phyloP scores from a whole-genome alignment of 2,329 filamentous ascomycete genomes.

The Sarocladiaceae sp. region DNA sequence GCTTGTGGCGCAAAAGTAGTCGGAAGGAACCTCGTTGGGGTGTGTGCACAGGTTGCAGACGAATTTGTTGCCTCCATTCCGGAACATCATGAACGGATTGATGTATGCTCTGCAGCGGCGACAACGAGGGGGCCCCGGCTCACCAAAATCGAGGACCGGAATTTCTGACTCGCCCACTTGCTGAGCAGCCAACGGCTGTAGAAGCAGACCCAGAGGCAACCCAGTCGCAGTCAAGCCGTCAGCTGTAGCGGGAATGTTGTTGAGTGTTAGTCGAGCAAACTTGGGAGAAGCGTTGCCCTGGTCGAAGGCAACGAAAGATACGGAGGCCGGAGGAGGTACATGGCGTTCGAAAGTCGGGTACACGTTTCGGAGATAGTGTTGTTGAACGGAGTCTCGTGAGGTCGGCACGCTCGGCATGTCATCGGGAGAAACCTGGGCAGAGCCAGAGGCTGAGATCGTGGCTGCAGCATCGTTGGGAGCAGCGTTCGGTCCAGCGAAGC shows the following conservation, averaged over 20 bases:
- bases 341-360: constrained; percentile 96
- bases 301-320: constrained; percentile 89
- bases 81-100: constrained; percentile 98
- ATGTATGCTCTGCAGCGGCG: constrained; percentile 92
- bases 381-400: constrained; percentile 74
- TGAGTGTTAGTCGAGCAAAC: constrained; percentile 83
- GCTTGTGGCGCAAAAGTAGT: constrained; percentile 90
- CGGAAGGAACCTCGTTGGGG: constrained; percentile 84
- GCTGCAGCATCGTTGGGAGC: constrained; percentile 23
- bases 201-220: constrained; percentile 76
- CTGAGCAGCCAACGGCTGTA: constrained; percentile 81
- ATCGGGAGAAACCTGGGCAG: constrained; percentile 70
- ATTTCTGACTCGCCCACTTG: constrained; percentile 81
- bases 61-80: constrained; percentile 88
- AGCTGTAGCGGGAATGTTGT: constrained; percentile 78
- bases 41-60: constrained; percentile 98
- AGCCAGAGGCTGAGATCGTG: constrained; percentile 26
- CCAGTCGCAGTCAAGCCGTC: constrained; percentile 77
- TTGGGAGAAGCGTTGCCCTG: constrained; percentile 97
- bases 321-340: constrained; percentile 77
- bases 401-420: constrained; percentile 87
- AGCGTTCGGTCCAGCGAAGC: constrained; percentile 17
- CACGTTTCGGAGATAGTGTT: constrained; percentile 78
- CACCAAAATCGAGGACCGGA: constrained; percentile 92
- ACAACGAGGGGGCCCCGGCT: constrained; percentile 82